These are phyloP conservation scores for Phytophthora ohioensis DNA, from an alignment of 352 stramenopile genomes.

Conservation along the genomic window DNA sequence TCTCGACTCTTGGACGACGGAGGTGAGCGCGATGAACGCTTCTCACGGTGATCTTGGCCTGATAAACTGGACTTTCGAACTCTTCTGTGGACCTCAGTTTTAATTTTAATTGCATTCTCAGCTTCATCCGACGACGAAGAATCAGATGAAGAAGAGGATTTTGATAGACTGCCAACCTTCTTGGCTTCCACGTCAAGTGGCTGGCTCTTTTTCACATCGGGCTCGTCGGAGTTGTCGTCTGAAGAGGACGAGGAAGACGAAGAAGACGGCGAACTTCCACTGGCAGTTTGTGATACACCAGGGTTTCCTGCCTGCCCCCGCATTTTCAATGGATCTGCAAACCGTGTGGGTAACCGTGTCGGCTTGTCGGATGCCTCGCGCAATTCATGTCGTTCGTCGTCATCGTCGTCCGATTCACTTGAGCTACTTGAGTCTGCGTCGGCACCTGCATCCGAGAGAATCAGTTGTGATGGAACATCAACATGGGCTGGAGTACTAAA, in stretches of 20 bases:
- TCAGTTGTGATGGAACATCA: slow-evolving; percentile 40
- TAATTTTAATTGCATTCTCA: slow-evolving; percentile 23
- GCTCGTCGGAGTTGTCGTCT: slow-evolving; percentile 41
- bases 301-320: slow-evolving; percentile 1
- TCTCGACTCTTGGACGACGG: slow-evolving; percentile 49
- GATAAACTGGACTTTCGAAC: slow-evolving; percentile 38
- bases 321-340: slow-evolving; percentile 18
- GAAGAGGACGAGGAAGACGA: slow-evolving; percentile 41
- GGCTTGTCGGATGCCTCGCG: slow-evolving; percentile 7
- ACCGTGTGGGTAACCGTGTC: slow-evolving; percentile 30
- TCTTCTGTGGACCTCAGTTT: slow-evolving; percentile 34
- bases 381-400: slow-evolving; percentile 23
- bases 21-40: slow-evolving; percentile 43
- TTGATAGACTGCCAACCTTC: slow-evolving; percentile 31
- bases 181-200: slow-evolving; percentile 21
- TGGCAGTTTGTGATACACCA: slow-evolving; percentile 3
- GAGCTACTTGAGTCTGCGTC: slow-evolving; percentile 64
- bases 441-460: slow-evolving; percentile 51
- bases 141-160: slow-evolving; percentile 41
- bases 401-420: slow-evolving; percentile 51
- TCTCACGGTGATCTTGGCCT: slow-evolving; percentile 25
- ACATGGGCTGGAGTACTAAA: slow-evolving; percentile 25
- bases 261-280: slow-evolving; percentile 19
- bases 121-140: slow-evolving; percentile 38
- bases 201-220: slow-evolving; percentile 29